Evolutionary conservation across 1,284 basidiomycete species (phyloP), one percentile per base, ranked within the genome.

Genomic region (Neonothopanus nambi): DNA sequence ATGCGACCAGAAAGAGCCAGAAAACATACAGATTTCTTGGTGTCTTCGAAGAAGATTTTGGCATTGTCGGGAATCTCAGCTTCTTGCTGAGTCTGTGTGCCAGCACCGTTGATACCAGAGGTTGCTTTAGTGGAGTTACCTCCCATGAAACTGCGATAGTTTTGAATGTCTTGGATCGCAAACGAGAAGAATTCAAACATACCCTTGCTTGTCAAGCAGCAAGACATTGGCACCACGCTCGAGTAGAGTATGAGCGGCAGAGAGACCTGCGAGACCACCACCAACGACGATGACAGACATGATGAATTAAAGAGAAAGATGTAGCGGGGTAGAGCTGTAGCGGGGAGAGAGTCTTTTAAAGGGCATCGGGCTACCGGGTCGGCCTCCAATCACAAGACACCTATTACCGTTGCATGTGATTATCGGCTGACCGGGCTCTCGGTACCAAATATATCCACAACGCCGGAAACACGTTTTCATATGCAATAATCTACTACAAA

Each of bases 41-140:
- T 98, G 71, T 99, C 96, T 57, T 95, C 92, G 66, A 98, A 98
- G 80, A 98, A 93, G 48, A 81, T 77, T 73, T 90, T 89, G 30
- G 90, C 81, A 49, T 81, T 89, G 74, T 95, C 92, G n/a, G 87
- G 87, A 62, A 96, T 95, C 57, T 84, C 84, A 48, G 80, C 75
- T 51, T 89, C 84, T 70, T 90, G 86, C 69, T 92, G 89, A 0
- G 87, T 72, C 68, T 88, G 84, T 2, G 95, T 97, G 21, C 91
- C 91, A 54, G 93, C 89, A 62, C 94, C 94, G 70, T 95, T 96
- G 76, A 96, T 96, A 66, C 93, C 93, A 57, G 90, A 89, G 23
- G 93, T 95, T 50, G 93, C 93, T 72, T 96, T 98, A 56, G 95
- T 97, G 33, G 94, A 97, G 78, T 98, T 98, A 57, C 89, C 90